A percentile compares a stretch with the other conserved stretches of the same genome.
These are phyloP conservation scores for Ophiocordyceps polyrhachis-furcata DNA, from an alignment of 2,329 filamentous ascomycete species.

Conservation along the genomic window DNA sequence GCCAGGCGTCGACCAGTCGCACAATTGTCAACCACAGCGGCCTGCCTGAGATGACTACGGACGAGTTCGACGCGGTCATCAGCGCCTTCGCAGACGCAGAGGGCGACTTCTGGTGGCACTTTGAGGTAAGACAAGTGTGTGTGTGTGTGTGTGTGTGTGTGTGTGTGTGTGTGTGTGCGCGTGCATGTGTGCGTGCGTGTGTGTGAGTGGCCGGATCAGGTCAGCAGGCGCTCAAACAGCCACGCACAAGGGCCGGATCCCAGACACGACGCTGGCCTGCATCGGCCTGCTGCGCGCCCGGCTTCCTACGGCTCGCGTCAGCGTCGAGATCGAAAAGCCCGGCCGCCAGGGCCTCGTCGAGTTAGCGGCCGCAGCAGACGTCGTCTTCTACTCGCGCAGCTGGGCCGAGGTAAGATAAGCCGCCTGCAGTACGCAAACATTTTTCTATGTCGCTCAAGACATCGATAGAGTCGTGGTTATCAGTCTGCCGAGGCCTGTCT, in stretches of 20 bases:
- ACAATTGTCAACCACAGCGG: conserved; percentile 55
- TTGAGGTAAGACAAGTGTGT: conserved; percentile 36
- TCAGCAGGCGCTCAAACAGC: neutral
- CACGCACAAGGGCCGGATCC: conserved; percentile 37
- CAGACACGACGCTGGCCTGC: conserved; percentile 39
- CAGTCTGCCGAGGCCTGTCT: conserved; percentile 31
- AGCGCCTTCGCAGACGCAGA: conserved; percentile 16
- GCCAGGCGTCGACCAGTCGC: conserved; percentile 35
- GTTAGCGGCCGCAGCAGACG: conserved; percentile 43
- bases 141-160: too few relatives aligned
- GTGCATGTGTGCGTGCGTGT: neutral
- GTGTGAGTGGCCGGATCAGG: neutral
- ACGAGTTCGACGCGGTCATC: conserved; percentile 35
- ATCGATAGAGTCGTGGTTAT: conserved; percentile 18
- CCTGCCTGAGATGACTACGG: conserved; percentile 45
- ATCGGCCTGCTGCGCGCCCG: conserved; percentile 33
- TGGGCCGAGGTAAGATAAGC: conserved; percentile 44
- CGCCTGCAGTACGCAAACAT: too few relatives aligned
- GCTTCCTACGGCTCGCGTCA: conserved; percentile 31
- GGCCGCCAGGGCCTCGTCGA: conserved; percentile 37
- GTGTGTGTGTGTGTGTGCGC: neutral
- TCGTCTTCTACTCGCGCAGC: conserved; percentile 53
- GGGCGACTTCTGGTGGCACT: conserved; percentile 45
- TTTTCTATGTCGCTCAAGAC: neutral
- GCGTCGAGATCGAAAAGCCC: conserved; percentile 58